Evolutionary conservation across 441 rosid species (phyloP), one percentile per base, ranked within the genome.

Genomic region (Euphorbia schlechtendalii): DNA sequence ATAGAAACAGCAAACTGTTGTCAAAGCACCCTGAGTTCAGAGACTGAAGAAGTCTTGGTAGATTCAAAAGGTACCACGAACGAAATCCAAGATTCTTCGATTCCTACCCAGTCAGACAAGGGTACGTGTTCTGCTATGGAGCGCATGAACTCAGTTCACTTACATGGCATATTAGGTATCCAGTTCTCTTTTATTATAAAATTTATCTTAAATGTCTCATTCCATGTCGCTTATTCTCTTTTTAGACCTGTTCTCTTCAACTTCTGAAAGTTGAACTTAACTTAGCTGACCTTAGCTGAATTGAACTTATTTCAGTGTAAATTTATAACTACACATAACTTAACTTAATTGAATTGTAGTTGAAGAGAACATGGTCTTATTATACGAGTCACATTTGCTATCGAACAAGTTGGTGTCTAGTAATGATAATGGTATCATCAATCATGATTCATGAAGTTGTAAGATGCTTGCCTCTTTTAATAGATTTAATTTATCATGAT

Each of bases 101-200:
- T 64, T 60, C 63, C 59, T 38, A 7, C 49, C 6, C 34, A 32
- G 3, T 32, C 34, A 32, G 34, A 32, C 34, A 32, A 32, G 34
- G 34, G 34, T 32, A 6, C 34, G 10, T 9, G 61, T 53, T 68
- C 78, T 70, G 76, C 73, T 69, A 62, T 60, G 73, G 90, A 88
- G 68, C 59, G 18, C 55, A 72, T 66, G 58, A 66, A 64, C 56
- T 67, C 84, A 63, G 87, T 73, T 76, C 78, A 76, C 51, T 58
- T 67, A 62, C 80, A 77, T 68, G 83, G 73, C 71, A 74, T 84
- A 67, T 72, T 61, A 74, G 98, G 99, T 91, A 82, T 51, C 46
- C 28, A 36, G 28, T 46, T 38, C 34, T 43, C 2, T 43, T 17
- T 13, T 66, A 53, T 46, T 21, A 51, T 25, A 10, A 25, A 5